Percentiles rank a stretch among this genome's conserved stretches.
Conservation (phyloP, 2,329 filamentous ascomycete genomes). For the Coleophoma crateriformis region DNA sequence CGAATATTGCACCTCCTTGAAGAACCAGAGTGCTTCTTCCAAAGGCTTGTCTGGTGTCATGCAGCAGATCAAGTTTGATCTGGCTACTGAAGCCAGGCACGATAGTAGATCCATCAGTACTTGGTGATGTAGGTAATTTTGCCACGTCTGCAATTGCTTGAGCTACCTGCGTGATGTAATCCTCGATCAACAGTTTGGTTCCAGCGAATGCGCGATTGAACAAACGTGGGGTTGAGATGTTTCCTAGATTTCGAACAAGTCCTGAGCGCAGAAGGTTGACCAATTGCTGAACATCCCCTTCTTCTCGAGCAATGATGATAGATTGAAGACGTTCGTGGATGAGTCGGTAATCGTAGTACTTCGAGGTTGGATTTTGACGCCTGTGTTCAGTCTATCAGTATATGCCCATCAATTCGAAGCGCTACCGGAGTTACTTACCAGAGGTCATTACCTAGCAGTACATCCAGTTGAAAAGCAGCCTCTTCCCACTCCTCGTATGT, state of each 20-base stretch:
- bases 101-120: conserved; percentile 27
- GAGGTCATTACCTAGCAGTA: conserved; percentile 71
- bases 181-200: conserved; percentile 85
- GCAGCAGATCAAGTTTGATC: conserved; percentile 75
- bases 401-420: not conserved
- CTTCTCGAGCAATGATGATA: conserved; percentile 62
- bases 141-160: conserved; percentile 75
- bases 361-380: conserved; percentile 76
- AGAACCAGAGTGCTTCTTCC: conserved; percentile 80
- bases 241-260: conserved; percentile 80
- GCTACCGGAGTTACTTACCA: conserved; percentile 47
- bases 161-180: conserved; percentile 83
- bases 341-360: conserved; percentile 80
- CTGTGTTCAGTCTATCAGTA: conserved; percentile 34
- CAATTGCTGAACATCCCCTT: conserved; percentile 67
- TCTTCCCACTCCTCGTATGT: conserved; percentile 83
- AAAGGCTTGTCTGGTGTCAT: conserved; percentile 83
- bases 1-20: conserved; percentile 88
- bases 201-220: conserved; percentile 84
- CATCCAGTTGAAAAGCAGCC: conserved; percentile 78
- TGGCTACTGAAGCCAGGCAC: conserved; percentile 32
- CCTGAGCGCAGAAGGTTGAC: conserved; percentile 77
- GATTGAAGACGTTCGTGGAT: conserved; percentile 72
- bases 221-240: conserved; percentile 75
- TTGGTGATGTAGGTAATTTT: conserved; percentile 51